Evolutionary conservation across 345 rosid species (phyloP), one percentile per base, ranked within the genome.

Genomic region (Gossypium raimondii): DNA sequence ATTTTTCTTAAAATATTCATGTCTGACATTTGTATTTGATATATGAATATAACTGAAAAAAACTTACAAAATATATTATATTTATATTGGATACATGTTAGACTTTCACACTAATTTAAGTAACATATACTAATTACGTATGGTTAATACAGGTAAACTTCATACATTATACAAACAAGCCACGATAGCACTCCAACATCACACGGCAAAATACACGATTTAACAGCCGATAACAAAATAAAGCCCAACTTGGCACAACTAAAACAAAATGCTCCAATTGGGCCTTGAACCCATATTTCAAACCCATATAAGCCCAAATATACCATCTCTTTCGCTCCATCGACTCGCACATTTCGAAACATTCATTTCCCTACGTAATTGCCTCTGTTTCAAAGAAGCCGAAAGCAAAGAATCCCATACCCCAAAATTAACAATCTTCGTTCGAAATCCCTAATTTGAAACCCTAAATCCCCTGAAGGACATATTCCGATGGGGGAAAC

Each of bases 401-500:
- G 29, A 22, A 47, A 67, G 55, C 53, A 67, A 20, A 47, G 25
- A 25, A 47, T 27, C 44, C 29, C 24, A 16, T 3, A 34, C 10
- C 27, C 45, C 53, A 27, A 10, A 44, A 11, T 11, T 5, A 43
- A 11, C 52, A 10, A 20, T 11, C 9, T 45, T 45, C 47, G 7
- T 63, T 25, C 34, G 11, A 18, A 74, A 74, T 51, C 77, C 77
- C 60, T 50, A 63, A 9, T 1, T 47, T 17, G 38, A 58, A 20
- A 24, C 65, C 41, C 22, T 41, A 57, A 3, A 41, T 9, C 11
- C 41, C 65, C 2, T 29, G 4, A 1, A 27, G 17, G 18, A 10
- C 20, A 5, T 2, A 3, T 57, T 29, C 61, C 41, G 64, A 86
- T 82, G 86, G 78, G 77, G 38, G 77, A 79, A 34, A 68, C 83